Percentiles rank a stretch among this genome's conserved stretches.
Evolutionary conservation across 192 early-diverging fungal species (phyloP).

Genomic region (Paraglomus brasilianum): DNA sequence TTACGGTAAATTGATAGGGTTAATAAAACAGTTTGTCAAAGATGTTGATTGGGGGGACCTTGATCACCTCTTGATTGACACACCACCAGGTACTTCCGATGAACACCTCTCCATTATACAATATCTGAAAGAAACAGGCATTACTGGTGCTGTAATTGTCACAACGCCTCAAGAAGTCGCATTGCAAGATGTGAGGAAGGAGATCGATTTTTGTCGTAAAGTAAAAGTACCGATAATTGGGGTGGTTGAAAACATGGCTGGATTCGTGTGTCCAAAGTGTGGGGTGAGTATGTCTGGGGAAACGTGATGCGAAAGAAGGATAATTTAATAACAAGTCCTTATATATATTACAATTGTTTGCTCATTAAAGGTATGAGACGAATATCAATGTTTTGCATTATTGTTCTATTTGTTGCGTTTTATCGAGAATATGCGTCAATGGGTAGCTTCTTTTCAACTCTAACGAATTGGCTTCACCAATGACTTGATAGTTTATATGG

Average conservation of each 20-base stretch:
- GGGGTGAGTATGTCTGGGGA: constrained; percentile 36
- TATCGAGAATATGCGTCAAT: too few relatives aligned
- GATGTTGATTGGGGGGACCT: constrained; percentile 93
- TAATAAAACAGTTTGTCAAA: constrained; percentile 95
- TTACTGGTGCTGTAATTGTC: constrained; percentile 87
- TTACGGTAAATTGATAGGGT: constrained; percentile 34
- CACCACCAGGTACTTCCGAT: constrained; percentile 96
- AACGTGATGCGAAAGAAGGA: too few relatives aligned
- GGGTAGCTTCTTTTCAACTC: too few relatives aligned
- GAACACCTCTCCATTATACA: constrained; percentile 91
- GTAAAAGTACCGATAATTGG: constrained; percentile 88
- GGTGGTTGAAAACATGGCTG: constrained; percentile 96
- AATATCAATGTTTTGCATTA: too few relatives aligned
- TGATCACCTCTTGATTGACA: constrained; percentile 93
- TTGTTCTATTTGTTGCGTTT: too few relatives aligned
- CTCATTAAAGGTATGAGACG: too few relatives aligned
- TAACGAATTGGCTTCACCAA: too few relatives aligned
- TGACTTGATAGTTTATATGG: too few relatives aligned
- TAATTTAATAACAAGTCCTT: not conserved
- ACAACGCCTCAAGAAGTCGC: constrained; percentile 94
- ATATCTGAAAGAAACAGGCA: constrained; percentile 69
- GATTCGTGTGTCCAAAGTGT: constrained; percentile 94
- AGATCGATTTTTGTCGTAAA: constrained; percentile 94
- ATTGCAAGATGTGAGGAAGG: constrained; percentile 92
- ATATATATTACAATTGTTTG: not conserved